phyloP scores from a whole-genome alignment of 768 basidiomycete species.

The Boletus reticuloceps region DNA sequence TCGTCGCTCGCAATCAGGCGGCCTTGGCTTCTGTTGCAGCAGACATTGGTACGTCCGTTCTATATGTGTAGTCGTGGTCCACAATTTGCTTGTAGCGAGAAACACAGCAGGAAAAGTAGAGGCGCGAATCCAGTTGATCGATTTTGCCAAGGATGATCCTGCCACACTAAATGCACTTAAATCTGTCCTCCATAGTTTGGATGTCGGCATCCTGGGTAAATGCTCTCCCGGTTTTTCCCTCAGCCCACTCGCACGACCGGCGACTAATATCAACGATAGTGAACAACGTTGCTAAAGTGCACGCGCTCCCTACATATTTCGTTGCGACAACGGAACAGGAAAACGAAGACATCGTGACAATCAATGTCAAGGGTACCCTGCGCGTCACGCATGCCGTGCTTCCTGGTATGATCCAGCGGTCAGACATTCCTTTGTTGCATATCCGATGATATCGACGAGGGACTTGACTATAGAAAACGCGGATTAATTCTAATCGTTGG shows the following conservation, averaged over 20 bases:
- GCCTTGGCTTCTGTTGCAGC: conserved; percentile 61
- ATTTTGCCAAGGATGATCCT: conserved; percentile 64
- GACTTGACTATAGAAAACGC: conserved; percentile 50
- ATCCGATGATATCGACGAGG: background rate
- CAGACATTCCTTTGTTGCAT: conserved; percentile 5
- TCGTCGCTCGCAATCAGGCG: conserved; percentile 72
- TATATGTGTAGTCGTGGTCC: background rate
- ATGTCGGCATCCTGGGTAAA: conserved; percentile 79
- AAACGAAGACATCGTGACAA: conserved; percentile 76
- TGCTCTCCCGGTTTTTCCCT: conserved; percentile 1
- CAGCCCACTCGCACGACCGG: background rate
- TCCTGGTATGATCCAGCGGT: conserved; percentile 81
- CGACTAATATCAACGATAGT: conserved; percentile 45
- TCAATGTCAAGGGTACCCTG: conserved; percentile 83
- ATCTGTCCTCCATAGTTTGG: conserved; percentile 45
- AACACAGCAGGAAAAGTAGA: conserved; percentile 47
- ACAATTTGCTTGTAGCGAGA: conserved; percentile 26
- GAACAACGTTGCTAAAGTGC: conserved; percentile 95
- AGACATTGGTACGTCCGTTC: conserved; percentile 61
- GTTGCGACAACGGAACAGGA: conserved; percentile 73
- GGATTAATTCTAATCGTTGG: conserved; percentile 90
- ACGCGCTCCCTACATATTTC: conserved; percentile 83
- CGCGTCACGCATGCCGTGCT: conserved; percentile 77
- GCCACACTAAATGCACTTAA: conserved; percentile 54
- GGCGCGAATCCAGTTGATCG: conserved; percentile 66